These are phyloP conservation scores for Cryoendolithus antarcticus DNA, from an alignment of 2,329 filamentous ascomycete genomes.

Conservation along the genomic window DNA sequence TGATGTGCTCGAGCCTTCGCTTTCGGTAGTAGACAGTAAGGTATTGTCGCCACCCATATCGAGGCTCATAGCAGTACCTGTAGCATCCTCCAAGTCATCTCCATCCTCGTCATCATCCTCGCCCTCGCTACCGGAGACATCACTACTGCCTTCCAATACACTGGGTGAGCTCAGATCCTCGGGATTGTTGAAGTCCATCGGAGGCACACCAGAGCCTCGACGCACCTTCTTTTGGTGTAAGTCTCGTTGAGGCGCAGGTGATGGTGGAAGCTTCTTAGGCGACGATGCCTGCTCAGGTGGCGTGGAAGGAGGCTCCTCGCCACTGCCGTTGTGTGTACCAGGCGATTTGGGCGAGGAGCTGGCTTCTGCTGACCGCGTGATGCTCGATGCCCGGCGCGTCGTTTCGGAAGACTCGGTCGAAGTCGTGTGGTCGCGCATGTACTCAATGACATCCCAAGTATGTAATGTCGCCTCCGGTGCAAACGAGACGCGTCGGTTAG, in stretches of 20 bases:
- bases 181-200: constrained; percentile 51
- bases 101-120: constrained; percentile 46
- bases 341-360: constrained; percentile 23
- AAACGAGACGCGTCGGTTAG: constrained; percentile 89
- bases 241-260: constrained; percentile 53
- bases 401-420: constrained; percentile 59
- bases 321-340: constrained; percentile 32
- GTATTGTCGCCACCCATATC: constrained; percentile 51
- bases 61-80: constrained; percentile 70
- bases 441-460: constrained; percentile 90
- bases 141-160: constrained; percentile 53
- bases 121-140: constrained; percentile 30
- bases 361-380: constrained; percentile 26
- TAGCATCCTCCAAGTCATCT: constrained; percentile 47
- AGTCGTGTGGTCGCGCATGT: constrained; percentile 74
- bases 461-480: constrained; percentile 94
- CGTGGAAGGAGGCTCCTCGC: constrained; percentile 49
- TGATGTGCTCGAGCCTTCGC: constrained; percentile 39
- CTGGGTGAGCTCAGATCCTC: constrained; percentile 63
- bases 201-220: constrained; percentile 54
- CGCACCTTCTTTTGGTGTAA: constrained; percentile 49
- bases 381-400: constrained; percentile 58
- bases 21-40: constrained; percentile 16
- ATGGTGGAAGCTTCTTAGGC: constrained; percentile 32
- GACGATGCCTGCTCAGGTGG: constrained; percentile 42